Conservation (phyloP, 768 basidiomycete genomes). For the Lanmaoa rubissima region DNA sequence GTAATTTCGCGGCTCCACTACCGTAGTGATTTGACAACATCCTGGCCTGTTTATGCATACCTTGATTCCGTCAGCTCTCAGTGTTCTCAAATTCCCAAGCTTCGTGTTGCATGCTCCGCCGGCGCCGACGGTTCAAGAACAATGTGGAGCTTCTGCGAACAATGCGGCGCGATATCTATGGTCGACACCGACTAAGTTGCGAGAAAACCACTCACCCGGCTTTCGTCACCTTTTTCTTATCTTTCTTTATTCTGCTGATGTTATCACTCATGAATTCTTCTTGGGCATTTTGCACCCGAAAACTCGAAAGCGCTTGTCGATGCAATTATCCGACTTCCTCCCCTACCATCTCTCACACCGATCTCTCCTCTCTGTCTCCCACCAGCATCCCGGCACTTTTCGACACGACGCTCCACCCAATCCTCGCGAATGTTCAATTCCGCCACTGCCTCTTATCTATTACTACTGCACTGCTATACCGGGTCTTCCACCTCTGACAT, state of each 20-base stretch:
- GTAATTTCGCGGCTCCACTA: conserved; percentile 19
- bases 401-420: conserved; percentile 25
- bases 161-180: conserved; percentile 88
- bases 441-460: conserved; percentile 17
- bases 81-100: conserved; percentile 80
- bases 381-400: conserved; percentile 16
- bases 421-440: conserved; percentile 16
- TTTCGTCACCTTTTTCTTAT: conserved; percentile 22
- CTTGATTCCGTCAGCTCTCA: conserved; percentile 42
- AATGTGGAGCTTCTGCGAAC: conserved; percentile 88
- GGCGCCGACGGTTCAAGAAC: conserved; percentile 64
- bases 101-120: conserved; percentile 74
- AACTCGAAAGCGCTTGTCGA: conserved; percentile 25
- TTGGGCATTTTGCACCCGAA: conserved; percentile 24
- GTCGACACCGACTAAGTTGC: conserved; percentile 62
- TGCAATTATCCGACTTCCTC: conserved; percentile 20
- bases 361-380: conserved; percentile 5
- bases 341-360: conserved; percentile 8
- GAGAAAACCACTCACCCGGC: conserved; percentile 2
- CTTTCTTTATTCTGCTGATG: conserved; percentile 33
- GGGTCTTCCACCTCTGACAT: conserved; percentile 20
- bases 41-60: conserved; percentile 9
- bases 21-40: conserved; percentile 13
- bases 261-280: conserved; percentile 25
- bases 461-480: conserved; percentile 21